These are phyloP conservation scores for Suillus alpinus DNA, from an alignment of 768 basidiomycete species.

Conservation along the genomic window DNA sequence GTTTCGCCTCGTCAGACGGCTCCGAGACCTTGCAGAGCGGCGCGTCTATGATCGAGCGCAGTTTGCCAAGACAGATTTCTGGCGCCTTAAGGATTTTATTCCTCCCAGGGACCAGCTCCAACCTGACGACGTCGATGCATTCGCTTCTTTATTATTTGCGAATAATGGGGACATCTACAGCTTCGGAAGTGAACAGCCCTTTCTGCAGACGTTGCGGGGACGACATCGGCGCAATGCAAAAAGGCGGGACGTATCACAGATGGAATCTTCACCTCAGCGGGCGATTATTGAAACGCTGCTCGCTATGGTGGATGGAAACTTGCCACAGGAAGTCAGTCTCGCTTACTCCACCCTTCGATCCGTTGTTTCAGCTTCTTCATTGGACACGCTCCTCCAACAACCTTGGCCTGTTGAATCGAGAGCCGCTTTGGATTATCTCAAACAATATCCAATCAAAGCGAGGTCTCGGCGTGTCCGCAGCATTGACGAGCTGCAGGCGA, in stretches of 20 bases:
- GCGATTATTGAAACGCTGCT: constrained; percentile 54
- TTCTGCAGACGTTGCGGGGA: constrained; percentile 39
- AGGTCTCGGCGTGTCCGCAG: constrained; percentile 29
- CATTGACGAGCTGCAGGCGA: constrained; percentile 36
- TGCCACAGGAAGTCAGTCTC: constrained; percentile 46
- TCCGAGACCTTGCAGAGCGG: constrained; percentile 48
- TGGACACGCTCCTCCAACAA: constrained; percentile 27
- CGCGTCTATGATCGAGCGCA: constrained; percentile 38
- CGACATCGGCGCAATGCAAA: constrained; percentile 26
- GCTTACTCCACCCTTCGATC: constrained; percentile 68
- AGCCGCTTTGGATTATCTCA: constrained; percentile 48
- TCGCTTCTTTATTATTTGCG: constrained; percentile 59
- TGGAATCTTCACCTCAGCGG: constrained; percentile 37
- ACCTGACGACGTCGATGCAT: constrained; percentile 69
- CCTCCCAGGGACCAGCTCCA: constrained; percentile 53
- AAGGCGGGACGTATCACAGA: constrained; percentile 17
- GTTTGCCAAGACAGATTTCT: constrained; percentile 68
- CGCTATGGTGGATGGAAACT: constrained; percentile 52
- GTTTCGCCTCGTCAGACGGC: constrained; percentile 67
- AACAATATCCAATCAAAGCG: constrained; percentile 39
- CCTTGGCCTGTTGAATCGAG: constrained; percentile 40
- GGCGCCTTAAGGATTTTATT: constrained; percentile 80
- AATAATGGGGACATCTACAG: constrained; percentile 62
- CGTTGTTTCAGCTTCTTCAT: constrained; percentile 41
- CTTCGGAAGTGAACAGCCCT: constrained; percentile 50